Conservation (phyloP, 441 rosid genomes). For the Populus hybrid region DNA sequence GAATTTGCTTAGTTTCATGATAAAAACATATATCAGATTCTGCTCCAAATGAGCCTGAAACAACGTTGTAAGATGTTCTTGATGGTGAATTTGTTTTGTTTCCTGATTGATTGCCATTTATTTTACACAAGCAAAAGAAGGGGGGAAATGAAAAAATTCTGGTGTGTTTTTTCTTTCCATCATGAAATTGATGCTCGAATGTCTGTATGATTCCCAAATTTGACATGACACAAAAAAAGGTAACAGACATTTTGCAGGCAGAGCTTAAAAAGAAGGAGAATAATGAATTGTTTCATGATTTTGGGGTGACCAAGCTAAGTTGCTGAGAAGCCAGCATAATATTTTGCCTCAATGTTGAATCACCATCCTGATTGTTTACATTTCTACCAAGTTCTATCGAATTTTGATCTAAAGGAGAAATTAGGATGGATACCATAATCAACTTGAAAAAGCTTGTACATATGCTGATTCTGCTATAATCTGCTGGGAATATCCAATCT, state of each 20-base stretch:
- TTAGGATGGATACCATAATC: not conserved
- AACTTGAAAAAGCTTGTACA: not conserved
- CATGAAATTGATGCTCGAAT: not conserved
- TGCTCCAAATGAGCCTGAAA: constrained; percentile 66
- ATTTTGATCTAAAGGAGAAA: not conserved
- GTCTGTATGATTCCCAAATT: too few relatives aligned
- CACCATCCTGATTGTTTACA: not conserved
- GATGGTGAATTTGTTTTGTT: constrained; percentile 41
- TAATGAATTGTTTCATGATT: not conserved
- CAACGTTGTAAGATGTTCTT: constrained; percentile 56
- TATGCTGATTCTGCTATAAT: not conserved
- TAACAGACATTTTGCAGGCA: not conserved
- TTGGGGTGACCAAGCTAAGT: not conserved
- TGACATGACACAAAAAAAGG: not conserved
- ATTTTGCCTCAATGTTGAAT: not conserved
- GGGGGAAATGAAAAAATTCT: not conserved
- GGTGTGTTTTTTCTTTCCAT: not conserved
- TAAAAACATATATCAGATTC: constrained; percentile 62
- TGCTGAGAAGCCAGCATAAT: not conserved
- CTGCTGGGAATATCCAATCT: not conserved
- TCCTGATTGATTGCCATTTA: not conserved
- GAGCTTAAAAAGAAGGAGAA: not conserved
- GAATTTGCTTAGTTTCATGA: too few relatives aligned
- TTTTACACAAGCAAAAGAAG: not conserved
- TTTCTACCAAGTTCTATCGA: not conserved